A percentile compares a stretch with the other conserved stretches of the same genome.
phyloP scores from a whole-genome alignment of 1,139 yeast species.

The Candida frijolesensis region DNA sequence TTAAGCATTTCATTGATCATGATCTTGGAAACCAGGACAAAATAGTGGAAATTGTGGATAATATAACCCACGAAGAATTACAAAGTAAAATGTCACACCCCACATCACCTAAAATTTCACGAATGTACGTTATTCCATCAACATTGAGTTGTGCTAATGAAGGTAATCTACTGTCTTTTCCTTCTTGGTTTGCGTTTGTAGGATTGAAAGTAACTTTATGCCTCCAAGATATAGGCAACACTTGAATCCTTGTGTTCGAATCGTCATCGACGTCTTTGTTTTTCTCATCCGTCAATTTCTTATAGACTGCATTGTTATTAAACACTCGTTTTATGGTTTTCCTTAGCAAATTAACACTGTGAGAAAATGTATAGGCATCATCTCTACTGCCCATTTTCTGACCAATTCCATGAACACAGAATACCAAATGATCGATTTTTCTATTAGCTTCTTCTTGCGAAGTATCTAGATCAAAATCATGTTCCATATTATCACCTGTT shows the following conservation, averaged over 20 bases:
- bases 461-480: constrained; percentile 50
- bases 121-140: constrained; percentile 73
- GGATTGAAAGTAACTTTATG: constrained; percentile 67
- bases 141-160: constrained; percentile 72
- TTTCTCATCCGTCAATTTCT: constrained; percentile 28
- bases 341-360: constrained; percentile 74
- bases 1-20: constrained; percentile 31
- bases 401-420: constrained; percentile 94
- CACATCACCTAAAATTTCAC: constrained; percentile 83
- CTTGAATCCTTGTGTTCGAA: constrained; percentile 66
- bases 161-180: constrained; percentile 52
- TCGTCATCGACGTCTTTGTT: neutral
- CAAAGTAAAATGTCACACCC: constrained; percentile 83
- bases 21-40: constrained; percentile 20
- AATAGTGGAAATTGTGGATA: constrained; percentile 19
- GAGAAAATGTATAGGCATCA: constrained; percentile 83
- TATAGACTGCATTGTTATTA: constrained; percentile 44
- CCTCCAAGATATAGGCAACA: constrained; percentile 79
- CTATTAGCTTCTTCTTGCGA: constrained; percentile 42
- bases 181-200: constrained; percentile 29
- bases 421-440: constrained; percentile 72
- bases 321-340: constrained; percentile 62
- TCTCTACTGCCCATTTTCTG: constrained; percentile 80
- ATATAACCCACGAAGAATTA: constrained; percentile 17
- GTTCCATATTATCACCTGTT: constrained; percentile 47